phyloP scores from a whole-genome alignment of 345 rosid species.

The Ricinus communis region DNA sequence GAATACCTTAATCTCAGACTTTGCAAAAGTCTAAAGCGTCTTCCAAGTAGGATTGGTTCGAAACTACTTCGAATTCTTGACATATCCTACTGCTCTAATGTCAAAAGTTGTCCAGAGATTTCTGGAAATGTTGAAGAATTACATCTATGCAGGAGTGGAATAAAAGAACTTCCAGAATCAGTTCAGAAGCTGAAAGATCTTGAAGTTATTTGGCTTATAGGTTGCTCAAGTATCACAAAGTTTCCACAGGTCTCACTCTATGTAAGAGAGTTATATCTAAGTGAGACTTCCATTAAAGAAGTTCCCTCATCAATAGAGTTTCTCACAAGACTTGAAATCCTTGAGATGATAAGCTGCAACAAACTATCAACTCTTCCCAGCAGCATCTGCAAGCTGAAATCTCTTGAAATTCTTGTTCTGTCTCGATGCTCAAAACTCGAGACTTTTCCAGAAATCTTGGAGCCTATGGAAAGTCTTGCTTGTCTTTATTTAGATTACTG shows the following conservation, averaged over 20 bases:
- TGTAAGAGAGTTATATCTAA: neutral
- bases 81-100: neutral
- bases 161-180: conserved; percentile 5
- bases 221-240: neutral
- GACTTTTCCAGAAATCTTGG: neutral
- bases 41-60: conserved; percentile 3
- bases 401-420: neutral
- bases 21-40: conserved; percentile 16
- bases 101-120: conserved; percentile 1
- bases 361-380: neutral
- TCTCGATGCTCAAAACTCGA: neutral
- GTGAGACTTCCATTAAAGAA: conserved; percentile 5
- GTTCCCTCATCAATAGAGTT: conserved; percentile 2
- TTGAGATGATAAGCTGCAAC: neutral
- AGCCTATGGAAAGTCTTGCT: neutral
- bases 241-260: neutral
- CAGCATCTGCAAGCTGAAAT: conserved; percentile 9
- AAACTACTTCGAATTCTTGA: neutral
- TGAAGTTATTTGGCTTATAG: neutral
- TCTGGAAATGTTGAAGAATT: neutral
- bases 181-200: conserved; percentile 13
- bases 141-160: neutral
- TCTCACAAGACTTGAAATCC: neutral
- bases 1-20: neutral
- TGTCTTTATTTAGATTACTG: neutral